These are phyloP conservation scores for Suillus sp. DNA, from an alignment of 768 basidiomycete genomes.

Conservation along the genomic window DNA sequence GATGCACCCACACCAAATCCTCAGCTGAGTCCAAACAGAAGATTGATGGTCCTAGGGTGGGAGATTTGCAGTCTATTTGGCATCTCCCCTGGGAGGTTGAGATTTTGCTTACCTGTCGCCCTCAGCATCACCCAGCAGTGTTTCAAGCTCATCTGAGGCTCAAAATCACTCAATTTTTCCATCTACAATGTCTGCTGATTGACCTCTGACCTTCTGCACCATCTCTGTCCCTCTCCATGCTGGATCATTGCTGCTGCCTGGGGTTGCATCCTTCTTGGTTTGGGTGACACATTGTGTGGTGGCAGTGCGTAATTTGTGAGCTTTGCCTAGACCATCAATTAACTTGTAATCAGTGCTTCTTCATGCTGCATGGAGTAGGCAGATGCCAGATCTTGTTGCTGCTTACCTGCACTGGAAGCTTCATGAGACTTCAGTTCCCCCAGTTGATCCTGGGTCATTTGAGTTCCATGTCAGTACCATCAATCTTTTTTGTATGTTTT, in stretches of 20 bases:
- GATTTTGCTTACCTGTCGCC: background rate
- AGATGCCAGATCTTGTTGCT: background rate
- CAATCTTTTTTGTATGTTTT: no score
- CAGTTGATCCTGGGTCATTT: no score
- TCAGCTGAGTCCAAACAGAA: background rate
- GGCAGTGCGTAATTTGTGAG: no score
- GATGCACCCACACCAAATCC: background rate
- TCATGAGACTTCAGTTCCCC: background rate
- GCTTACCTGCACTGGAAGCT: background rate
- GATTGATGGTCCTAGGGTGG: background rate
- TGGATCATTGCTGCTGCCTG: no score
- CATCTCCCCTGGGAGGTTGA: background rate
- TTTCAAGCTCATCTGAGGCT: background rate
- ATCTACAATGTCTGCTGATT: background rate
- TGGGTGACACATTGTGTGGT: no score
- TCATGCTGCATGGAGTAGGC: background rate
- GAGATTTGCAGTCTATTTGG: background rate
- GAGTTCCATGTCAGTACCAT: no score
- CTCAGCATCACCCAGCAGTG: background rate
- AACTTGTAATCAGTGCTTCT: background rate
- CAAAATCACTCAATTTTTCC: background rate
- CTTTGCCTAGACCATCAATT: no score
- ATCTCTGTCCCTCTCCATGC: no score
- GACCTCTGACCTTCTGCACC: no score
- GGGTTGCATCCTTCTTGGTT: no score